Evolutionary conservation across 1,284 basidiomycete genomes (phyloP).

Genomic region (Rhodotorula sp.): DNA sequence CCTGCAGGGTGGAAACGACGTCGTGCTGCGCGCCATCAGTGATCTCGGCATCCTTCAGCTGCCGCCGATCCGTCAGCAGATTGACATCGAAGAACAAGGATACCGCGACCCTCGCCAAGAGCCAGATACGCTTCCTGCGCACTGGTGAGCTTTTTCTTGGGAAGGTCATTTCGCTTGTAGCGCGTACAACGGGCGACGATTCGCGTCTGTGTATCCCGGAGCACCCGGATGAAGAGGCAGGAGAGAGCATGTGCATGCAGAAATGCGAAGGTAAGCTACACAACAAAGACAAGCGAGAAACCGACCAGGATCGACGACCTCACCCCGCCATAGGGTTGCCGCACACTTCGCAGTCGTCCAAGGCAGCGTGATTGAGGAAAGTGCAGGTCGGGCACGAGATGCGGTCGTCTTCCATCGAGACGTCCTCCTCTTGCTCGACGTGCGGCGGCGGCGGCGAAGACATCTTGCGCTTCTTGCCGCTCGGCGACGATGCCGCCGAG

Average conservation of each 20-base stretch:
- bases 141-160: background rate
- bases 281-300: no score
- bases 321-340: background rate
- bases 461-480: background rate
- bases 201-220: no score
- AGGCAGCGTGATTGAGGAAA: conserved; percentile 42
- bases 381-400: conserved; percentile 45
- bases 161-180: background rate
- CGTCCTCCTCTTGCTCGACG: background rate
- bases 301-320: background rate
- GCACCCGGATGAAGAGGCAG: background rate
- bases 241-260: background rate
- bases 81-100: no score
- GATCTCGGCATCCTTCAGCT: conserved; percentile 11
- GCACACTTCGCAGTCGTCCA: conserved; percentile 44
- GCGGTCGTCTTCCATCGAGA: background rate
- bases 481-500: background rate
- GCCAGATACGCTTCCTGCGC: background rate
- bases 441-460: background rate
- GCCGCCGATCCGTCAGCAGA: background rate
- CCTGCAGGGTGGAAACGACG: background rate
- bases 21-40: background rate
- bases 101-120: background rate
- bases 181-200: no score
- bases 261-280: background rate